Conservation (phyloP, 116 monocot genomes). For the Trichopus zeylanicus region DNA sequence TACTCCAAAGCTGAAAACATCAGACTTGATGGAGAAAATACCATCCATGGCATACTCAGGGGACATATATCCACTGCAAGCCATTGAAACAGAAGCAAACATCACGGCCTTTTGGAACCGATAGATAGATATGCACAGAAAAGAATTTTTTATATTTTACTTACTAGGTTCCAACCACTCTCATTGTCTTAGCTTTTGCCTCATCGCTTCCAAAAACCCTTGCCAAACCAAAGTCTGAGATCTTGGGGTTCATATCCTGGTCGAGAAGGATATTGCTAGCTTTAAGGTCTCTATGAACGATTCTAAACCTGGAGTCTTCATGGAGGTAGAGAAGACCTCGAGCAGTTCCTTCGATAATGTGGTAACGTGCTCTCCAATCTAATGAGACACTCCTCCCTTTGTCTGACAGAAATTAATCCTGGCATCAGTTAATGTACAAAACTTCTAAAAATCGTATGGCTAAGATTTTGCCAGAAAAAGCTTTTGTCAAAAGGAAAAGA, state of each 20-base stretch:
- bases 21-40: background rate
- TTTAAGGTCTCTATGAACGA: slow-evolving; percentile 20
- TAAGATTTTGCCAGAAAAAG: too few species aligned
- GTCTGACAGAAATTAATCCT: background rate
- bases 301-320: slow-evolving; percentile 18
- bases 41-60: slow-evolving; percentile 7
- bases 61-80: background rate
- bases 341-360: slow-evolving; percentile 15
- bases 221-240: slow-evolving; percentile 24
- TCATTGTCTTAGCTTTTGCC: slow-evolving; percentile 3
- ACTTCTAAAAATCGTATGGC: too few species aligned
- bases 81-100: too few species aligned
- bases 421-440: too few species aligned
- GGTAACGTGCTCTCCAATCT: slow-evolving; percentile 13
- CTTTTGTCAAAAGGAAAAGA: too few species aligned
- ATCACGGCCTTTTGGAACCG: too few species aligned
- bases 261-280: slow-evolving; percentile 21
- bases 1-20: background rate
- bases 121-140: background rate
- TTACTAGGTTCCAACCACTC: slow-evolving; percentile 18
- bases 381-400: background rate
- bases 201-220: slow-evolving; percentile 13
- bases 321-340: slow-evolving; percentile 24
- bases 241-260: slow-evolving; percentile 17
- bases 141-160: background rate